A percentile compares a stretch with the other conserved stretches of the same genome.
These are phyloP conservation scores for Coffea humblotiana DNA, from an alignment of 305 asterid genomes.

Conservation along the genomic window DNA sequence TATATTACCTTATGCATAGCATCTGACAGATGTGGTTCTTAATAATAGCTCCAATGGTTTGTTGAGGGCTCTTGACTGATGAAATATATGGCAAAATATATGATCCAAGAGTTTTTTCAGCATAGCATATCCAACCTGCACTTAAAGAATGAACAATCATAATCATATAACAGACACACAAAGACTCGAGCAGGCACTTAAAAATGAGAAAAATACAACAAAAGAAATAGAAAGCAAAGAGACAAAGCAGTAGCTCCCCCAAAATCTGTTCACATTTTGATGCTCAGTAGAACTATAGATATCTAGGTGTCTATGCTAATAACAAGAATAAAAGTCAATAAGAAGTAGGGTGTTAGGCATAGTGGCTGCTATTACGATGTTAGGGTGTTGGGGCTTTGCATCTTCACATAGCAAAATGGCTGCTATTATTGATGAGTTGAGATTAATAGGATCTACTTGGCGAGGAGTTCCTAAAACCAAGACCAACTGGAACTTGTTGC, in stretches of 20 bases:
- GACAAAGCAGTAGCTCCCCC: background rate
- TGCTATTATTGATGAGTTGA: too few species aligned
- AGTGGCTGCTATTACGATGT: too few species aligned
- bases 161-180: background rate
- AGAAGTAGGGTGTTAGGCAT: slow-evolving; percentile 11
- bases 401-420: too few species aligned
- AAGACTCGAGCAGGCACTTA: background rate
- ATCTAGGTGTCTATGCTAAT: background rate
- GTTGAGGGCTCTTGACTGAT: slow-evolving; percentile 97
- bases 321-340: slow-evolving; percentile 3
- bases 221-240: background rate
- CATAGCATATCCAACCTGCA: slow-evolving; percentile 99
- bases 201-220: background rate
- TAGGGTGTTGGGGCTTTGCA: too few species aligned
- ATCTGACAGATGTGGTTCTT: slow-evolving; percentile 63
- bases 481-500: too few species aligned
- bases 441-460: too few species aligned
- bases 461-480: too few species aligned
- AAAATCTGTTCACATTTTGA: background rate
- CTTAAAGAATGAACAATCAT: slow-evolving; percentile 19
- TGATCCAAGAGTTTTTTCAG: slow-evolving; percentile 94
- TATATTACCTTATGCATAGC: slow-evolving; percentile 59
- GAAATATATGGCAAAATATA: slow-evolving; percentile 90
- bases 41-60: slow-evolving; percentile 78
- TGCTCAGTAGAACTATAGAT: background rate